Evolutionary conservation across 202 grass and related monocot genomes (phyloP), one percentile per base, ranked within the genome.

Genomic region (Panicum hallii): DNA sequence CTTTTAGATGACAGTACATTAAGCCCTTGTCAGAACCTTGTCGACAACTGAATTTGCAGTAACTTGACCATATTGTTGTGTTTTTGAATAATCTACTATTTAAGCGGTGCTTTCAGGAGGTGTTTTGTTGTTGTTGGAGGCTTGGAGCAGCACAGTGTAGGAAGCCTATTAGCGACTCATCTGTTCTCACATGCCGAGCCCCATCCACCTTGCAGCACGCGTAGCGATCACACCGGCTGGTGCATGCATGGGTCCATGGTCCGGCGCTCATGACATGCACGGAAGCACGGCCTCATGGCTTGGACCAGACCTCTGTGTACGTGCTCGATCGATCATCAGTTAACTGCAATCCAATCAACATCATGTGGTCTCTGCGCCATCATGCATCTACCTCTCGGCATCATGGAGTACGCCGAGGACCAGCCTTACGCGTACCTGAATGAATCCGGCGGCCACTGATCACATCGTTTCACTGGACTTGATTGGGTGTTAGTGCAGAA

Each of bases 331-430:
- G 36, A 38, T 38, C 44, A 9, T 60, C 41, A 82, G 75, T 50
- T 75, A 50, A 54, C 50, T 36, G 63, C 63, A 40, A 17, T 40
- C 15, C 23, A 16, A 0, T 78, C 26, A 4, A 5, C 10, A 63
- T 30, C 57, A 63, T 78, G 75, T 4, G 5, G 57, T 74, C 22
- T 49, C 12, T 78, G 79, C 77, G 47, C 47, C 47, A 22, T 72
- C 55, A 3, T 83, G 36, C 15, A 40, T 71, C 55, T 63, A 38
- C 43, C 48, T 9, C 9, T 49, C 19, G 45, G 19, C 61, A 68
- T 75, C 55, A 44, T 77, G 52, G 2, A 34, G 1, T 26, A 32
- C 0, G 15, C 67, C 38, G 9, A 46, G 68, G 41, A 79, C 66
- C 86, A 66, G 28, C 15, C 40, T 20, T 16, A 7, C 13, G 22